Conservation (phyloP, 2,329 filamentous ascomycete genomes). For the Epichloe coenophiala region DNA sequence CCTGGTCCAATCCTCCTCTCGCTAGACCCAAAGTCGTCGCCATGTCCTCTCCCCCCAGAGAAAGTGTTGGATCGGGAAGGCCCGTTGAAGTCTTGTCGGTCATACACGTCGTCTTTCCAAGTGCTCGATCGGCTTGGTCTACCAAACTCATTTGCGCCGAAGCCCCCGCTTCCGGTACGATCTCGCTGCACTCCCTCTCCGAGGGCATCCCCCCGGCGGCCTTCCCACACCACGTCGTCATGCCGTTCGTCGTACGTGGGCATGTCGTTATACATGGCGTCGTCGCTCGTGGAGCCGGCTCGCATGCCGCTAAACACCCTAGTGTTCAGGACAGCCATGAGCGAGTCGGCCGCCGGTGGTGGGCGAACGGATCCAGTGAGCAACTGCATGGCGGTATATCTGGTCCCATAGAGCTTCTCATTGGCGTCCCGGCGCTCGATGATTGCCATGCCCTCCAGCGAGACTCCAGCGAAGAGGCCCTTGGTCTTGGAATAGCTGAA, state of each 20-base stretch:
- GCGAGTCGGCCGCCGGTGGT: conserved; percentile 68
- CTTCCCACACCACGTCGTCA: conserved; percentile 77
- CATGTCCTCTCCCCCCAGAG: conserved; percentile 26
- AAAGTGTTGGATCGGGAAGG: conserved; percentile 39
- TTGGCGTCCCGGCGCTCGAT: conserved; percentile 95
- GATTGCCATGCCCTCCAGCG: conserved; percentile 81
- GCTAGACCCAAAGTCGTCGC: conserved; percentile 30
- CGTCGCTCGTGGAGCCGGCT: conserved; percentile 28
- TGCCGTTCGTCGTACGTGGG: conserved; percentile 77
- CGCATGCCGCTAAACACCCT: conserved; percentile 63
- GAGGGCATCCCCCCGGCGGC: conserved; percentile 55
- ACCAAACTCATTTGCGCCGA: conserved; percentile 34
- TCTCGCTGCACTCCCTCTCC: conserved; percentile 44
- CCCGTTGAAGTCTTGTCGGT: conserved; percentile 35
- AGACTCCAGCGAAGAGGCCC: conserved; percentile 90
- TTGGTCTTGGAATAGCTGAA: conserved; percentile 98
- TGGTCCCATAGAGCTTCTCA: conserved; percentile 82
- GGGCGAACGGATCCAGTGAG: conserved; percentile 65
- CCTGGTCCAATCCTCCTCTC: conserved; percentile 47
- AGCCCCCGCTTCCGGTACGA: conserved; percentile 22
- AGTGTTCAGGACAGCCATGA: conserved; percentile 76
- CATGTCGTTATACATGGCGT: conserved; percentile 82
- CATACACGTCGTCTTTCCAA: conserved; percentile 66
- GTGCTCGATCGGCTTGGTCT: conserved; percentile 50
- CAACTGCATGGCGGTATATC: conserved; percentile 69